Conservation (phyloP, 2,329 filamentous ascomycete species). For the Aspergillus niger region DNA sequence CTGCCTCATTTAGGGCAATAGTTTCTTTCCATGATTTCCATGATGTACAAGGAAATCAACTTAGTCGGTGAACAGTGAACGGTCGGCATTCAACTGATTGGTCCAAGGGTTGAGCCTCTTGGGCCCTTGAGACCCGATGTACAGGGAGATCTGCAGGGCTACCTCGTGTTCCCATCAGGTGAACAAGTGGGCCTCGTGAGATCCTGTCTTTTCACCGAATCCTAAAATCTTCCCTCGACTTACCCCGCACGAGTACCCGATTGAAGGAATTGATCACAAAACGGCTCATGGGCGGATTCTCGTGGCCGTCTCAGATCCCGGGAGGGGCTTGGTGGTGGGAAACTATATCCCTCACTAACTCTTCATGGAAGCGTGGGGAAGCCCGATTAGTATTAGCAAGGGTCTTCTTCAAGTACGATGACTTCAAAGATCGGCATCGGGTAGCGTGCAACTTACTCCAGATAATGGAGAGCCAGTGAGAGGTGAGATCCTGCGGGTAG, state of each 20-base stretch:
- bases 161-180: slow-evolving; percentile 1
- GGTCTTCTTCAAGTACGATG: background rate
- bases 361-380: background rate
- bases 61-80: background rate
- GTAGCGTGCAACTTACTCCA: background rate
- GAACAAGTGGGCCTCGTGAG: background rate
- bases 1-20: background rate
- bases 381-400: background rate
- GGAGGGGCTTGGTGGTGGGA: background rate
- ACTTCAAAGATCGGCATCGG: background rate
- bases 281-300: background rate
- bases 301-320: background rate
- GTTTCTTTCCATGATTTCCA: background rate
- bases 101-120: background rate
- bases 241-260: background rate
- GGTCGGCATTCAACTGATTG: background rate
- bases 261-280: background rate
- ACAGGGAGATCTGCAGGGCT: background rate
- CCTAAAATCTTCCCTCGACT: background rate
- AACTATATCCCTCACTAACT: background rate
- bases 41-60: background rate
- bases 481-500: background rate
- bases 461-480: background rate
- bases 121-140: background rate
- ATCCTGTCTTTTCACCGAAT: background rate